phyloP scores from a whole-genome alignment of 805 yeast species.

The Saccharomycopsis selenospora region DNA sequence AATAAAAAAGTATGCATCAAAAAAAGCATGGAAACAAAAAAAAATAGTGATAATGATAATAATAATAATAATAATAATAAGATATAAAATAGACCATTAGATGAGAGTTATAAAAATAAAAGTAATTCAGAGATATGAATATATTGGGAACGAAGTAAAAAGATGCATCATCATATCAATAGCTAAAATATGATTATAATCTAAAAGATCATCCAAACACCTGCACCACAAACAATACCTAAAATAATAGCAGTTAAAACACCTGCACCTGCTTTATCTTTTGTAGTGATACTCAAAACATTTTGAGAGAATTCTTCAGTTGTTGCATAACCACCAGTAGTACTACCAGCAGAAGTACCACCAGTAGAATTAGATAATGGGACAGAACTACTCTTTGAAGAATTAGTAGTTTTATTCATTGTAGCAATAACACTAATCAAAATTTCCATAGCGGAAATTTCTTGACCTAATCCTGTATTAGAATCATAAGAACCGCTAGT shows the following conservation, averaged over 20 bases:
- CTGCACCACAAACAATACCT: slow-evolving; percentile 52
- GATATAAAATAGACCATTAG: too few relatives aligned
- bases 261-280: slow-evolving; percentile 87
- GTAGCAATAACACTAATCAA: slow-evolving; percentile 29
- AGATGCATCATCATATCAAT: too few relatives aligned
- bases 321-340: slow-evolving; percentile 34
- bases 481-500: slow-evolving; percentile 59
- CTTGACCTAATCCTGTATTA: slow-evolving; percentile 80
- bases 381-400: neutral
- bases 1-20: too few relatives aligned
- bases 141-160: too few relatives aligned
- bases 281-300: slow-evolving; percentile 42
- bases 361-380: slow-evolving; percentile 33
- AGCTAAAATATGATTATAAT: too few relatives aligned
- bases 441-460: slow-evolving; percentile 73
- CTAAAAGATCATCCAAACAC: slow-evolving; percentile 70
- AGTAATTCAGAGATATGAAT: too few relatives aligned
- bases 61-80: too few relatives aligned
- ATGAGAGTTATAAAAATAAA: too few relatives aligned
- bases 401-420: slow-evolving; percentile 8
- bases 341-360: slow-evolving; percentile 50
- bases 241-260: slow-evolving; percentile 71
- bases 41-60: too few relatives aligned
- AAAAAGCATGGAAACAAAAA: too few relatives aligned
- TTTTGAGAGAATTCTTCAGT: slow-evolving; percentile 28